Percentiles rank a stretch among this genome's conserved stretches.
phyloP scores from a whole-genome alignment of 805 yeast genomes.

The Komagataella phaffii region DNA sequence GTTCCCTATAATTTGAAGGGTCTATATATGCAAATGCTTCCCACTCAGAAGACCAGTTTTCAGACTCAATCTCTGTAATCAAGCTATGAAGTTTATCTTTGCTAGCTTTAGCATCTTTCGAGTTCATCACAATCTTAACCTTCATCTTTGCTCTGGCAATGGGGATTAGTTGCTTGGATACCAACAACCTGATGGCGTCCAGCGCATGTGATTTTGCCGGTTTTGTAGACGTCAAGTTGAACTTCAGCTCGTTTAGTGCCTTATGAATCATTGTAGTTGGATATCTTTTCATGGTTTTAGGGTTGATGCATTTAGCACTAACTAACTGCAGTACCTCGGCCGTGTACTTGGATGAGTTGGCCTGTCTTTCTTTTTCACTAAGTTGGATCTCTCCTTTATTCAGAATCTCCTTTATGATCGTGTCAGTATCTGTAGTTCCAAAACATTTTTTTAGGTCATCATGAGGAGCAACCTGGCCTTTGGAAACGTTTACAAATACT shows the following conservation, averaged over 20 bases:
- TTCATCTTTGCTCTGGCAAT: slow-evolving; percentile 93
- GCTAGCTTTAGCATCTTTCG: slow-evolving; percentile 33
- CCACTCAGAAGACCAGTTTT: slow-evolving; percentile 20
- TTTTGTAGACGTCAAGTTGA: slow-evolving; percentile 53
- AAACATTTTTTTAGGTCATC: slow-evolving; percentile 69
- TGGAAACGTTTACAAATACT: slow-evolving; percentile 83
- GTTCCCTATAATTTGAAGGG: slow-evolving; percentile 67
- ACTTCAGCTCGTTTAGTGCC: slow-evolving; percentile 64
- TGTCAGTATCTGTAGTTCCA: slow-evolving; percentile 62
- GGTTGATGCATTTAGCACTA: slow-evolving; percentile 85
- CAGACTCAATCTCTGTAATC: slow-evolving; percentile 20
- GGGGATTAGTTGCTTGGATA: slow-evolving; percentile 74
- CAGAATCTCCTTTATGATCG: slow-evolving; percentile 68
- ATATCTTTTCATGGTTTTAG: slow-evolving; percentile 77
- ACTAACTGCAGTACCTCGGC: slow-evolving; percentile 76
- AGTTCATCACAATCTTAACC: slow-evolving; percentile 46
- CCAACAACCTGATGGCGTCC: slow-evolving; percentile 74
- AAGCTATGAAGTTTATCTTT: slow-evolving; percentile 9
- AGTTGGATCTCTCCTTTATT: slow-evolving; percentile 90
- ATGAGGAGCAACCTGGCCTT: slow-evolving; percentile 84
- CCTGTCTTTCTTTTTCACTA: slow-evolving; percentile 83
- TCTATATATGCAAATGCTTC: slow-evolving; percentile 62
- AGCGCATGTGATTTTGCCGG: slow-evolving; percentile 76
- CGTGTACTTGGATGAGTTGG: slow-evolving; percentile 56
- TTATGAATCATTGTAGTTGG: slow-evolving; percentile 93